Conservation (phyloP, 2,329 filamentous ascomycete genomes). For the Biscogniauxia sp. region DNA sequence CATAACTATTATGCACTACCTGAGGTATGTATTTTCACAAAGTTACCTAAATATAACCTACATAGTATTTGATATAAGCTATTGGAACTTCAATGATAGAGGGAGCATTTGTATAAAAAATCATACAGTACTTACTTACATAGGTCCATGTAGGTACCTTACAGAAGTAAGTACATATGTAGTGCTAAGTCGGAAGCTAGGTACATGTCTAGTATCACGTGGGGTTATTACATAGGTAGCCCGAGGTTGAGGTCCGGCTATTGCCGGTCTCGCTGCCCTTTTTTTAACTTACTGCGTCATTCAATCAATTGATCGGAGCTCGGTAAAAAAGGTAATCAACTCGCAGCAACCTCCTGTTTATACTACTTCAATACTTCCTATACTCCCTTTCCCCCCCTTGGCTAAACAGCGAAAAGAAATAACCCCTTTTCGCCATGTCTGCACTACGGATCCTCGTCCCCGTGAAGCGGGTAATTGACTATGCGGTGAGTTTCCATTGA, state of each 20-base stretch:
- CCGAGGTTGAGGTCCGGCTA: conserved; percentile 28
- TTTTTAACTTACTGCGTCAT: conserved; percentile 29
- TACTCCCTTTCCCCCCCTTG: conserved; percentile 2
- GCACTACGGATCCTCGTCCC: conserved; percentile 74
- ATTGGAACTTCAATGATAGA: too few relatives aligned
- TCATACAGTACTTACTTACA: too few relatives aligned
- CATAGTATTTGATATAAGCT: too few relatives aligned
- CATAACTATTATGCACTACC: too few relatives aligned
- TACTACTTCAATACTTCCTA: conserved; percentile 9
- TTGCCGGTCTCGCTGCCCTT: conserved; percentile 30
- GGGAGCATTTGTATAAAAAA: too few relatives aligned
- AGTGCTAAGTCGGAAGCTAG: too few relatives aligned
- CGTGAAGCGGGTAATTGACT: conserved; percentile 83
- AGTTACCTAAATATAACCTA: too few relatives aligned
- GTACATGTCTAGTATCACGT: conserved; percentile 14
- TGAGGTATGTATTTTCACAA: too few relatives aligned
- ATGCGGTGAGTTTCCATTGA: conserved; percentile 59
- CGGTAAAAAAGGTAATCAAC: conserved; percentile 4
- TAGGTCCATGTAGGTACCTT: too few relatives aligned
- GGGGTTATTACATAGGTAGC: conserved; percentile 11
- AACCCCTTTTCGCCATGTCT: conserved; percentile 45
- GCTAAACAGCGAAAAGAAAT: background rate
- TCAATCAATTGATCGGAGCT: conserved; percentile 11
- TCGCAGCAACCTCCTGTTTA: conserved; percentile 6
- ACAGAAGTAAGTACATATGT: too few relatives aligned